Base-by-base conservation (phyloP, 1,139 yeast species). In the Diutina mesorugosa region DNA sequence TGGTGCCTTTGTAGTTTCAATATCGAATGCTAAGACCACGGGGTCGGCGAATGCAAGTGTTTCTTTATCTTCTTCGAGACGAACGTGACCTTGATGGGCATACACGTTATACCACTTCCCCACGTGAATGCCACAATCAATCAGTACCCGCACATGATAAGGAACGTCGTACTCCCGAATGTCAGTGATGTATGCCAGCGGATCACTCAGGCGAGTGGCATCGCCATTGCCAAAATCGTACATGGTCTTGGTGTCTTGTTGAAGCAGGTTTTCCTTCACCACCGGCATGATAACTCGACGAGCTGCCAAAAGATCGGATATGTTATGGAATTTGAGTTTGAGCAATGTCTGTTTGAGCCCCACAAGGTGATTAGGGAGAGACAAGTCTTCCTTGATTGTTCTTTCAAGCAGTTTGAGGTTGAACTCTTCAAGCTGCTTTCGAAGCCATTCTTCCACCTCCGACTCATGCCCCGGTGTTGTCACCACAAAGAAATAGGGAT, bases 1-100 rank as follows among this genome's bases (percentile, higher is more conserved):
- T 1, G 99, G 98, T 18, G 95, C 90, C 68, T 95, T 95, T 4
- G 98, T 90, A 1, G 99, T 95, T 74, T 95, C 99, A 57, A 95
- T 95, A 78, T 95, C 99, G 67, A 89, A 95, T 0, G 99, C 99
- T 66, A 95, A 71, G 5, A 95, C 93, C 10, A 95, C 97, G 0
- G 99, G 99, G 67, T 95, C 99, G 5, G 99, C 97, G 71, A 96
- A 95, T 52, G 95, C 95, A 57, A 90, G 84, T 62, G 87, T 84
- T 50, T 87, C 91, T 26, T 77, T 75, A 61, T 86, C 81, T 65
- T 86, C 95, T 18, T 73, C 77, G 51, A 89, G 72, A 2, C 70
- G 72, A 8, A 84, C 73, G 8, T 75, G 76, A 0, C 86, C 84
- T 55, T 82, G 83, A 45, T 76, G 72, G 5, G 87, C 85, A 58